Conservation (phyloP, 2,329 filamentous ascomycete genomes). For the Exophiala phaeomuriformis region DNA sequence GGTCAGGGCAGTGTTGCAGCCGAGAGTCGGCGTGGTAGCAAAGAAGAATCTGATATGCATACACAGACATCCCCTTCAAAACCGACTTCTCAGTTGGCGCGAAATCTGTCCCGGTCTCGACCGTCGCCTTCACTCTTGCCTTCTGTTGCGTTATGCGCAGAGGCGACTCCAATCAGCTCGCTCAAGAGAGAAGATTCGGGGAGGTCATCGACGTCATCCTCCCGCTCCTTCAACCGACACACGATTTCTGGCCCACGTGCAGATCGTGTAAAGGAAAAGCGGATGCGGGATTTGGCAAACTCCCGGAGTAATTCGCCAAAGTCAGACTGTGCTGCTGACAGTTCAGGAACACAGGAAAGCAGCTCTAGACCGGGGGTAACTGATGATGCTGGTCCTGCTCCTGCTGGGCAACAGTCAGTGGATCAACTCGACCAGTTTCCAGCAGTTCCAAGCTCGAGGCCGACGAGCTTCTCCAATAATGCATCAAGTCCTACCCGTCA, state of each 20-base stretch:
- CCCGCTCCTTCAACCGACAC: constrained; percentile 2
- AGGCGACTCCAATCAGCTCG: not conserved
- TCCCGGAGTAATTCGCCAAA: constrained; percentile 1
- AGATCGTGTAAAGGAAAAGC: constrained; percentile 13
- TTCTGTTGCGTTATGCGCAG: too few species aligned
- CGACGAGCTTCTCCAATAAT: constrained; percentile 4
- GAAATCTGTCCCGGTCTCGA: not conserved
- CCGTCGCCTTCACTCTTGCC: not conserved
- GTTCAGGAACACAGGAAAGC: not conserved
- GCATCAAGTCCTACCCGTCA: constrained; percentile 4
- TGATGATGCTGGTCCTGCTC: not conserved
- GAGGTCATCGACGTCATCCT: constrained; percentile 1
- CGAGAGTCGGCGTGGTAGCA: not conserved
- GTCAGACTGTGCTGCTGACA: not conserved
- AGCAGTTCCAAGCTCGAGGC: constrained; percentile 13
- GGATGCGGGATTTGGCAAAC: constrained; percentile 13
- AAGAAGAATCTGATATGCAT: not conserved
- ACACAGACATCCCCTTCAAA: constrained; percentile 20
- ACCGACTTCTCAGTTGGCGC: constrained; percentile 39
- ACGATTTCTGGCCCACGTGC: constrained; percentile 9
- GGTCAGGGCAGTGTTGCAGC: not conserved
- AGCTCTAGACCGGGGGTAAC: not conserved
- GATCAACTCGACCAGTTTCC: constrained; percentile 22
- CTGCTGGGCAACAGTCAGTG: not conserved
- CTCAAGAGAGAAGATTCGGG: not conserved